These are phyloP conservation scores for Parathielavia hyrcaniae DNA, from an alignment of 495 filamentous ascomycete species.

Conservation along the genomic window DNA sequence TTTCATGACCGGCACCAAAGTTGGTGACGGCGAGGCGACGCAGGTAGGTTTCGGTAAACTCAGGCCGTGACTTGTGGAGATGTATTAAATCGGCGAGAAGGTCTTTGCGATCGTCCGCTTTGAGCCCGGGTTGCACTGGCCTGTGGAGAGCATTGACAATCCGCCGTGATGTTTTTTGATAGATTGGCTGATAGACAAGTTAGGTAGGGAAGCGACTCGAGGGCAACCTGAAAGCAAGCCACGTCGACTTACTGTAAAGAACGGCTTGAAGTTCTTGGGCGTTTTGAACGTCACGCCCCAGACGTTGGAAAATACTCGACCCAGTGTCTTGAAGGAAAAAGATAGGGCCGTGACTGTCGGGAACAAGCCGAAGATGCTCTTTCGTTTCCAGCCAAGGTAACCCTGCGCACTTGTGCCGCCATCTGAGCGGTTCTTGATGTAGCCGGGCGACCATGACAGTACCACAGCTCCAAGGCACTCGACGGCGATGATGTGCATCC, in stretches of 20 bases:
- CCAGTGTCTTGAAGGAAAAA: conserved; percentile 16
- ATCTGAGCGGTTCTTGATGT: conserved; percentile 31
- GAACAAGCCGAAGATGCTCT: conserved; percentile 36
- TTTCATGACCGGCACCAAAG: conserved; percentile 46
- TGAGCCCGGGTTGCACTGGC: background rate
- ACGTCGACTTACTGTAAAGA: conserved; percentile 30
- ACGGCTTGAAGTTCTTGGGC: conserved; percentile 31
- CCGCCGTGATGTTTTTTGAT: conserved; percentile 27
- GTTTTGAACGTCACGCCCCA: conserved; percentile 32
- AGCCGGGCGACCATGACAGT: conserved; percentile 38
- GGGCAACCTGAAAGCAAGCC: background rate
- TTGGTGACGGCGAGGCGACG: conserved; percentile 44
- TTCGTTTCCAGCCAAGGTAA: conserved; percentile 35
- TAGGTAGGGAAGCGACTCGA: no score
- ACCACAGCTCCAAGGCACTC: conserved; percentile 39
- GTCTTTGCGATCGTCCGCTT: conserved; percentile 16
- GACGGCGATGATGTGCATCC: conserved; percentile 41
- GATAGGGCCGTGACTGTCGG: conserved; percentile 20
- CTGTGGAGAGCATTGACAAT: conserved; percentile 20
- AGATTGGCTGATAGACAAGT: conserved; percentile 22
- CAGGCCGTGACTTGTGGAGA: conserved; percentile 31
- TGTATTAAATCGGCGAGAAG: conserved; percentile 35
- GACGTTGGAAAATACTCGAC: conserved; percentile 22
- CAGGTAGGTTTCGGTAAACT: conserved; percentile 36
- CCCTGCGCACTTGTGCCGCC: conserved; percentile 34